Evolutionary conservation across 2,329 filamentous ascomycete genomes (phyloP).

Genomic region (Colletotrichum filicis): DNA sequence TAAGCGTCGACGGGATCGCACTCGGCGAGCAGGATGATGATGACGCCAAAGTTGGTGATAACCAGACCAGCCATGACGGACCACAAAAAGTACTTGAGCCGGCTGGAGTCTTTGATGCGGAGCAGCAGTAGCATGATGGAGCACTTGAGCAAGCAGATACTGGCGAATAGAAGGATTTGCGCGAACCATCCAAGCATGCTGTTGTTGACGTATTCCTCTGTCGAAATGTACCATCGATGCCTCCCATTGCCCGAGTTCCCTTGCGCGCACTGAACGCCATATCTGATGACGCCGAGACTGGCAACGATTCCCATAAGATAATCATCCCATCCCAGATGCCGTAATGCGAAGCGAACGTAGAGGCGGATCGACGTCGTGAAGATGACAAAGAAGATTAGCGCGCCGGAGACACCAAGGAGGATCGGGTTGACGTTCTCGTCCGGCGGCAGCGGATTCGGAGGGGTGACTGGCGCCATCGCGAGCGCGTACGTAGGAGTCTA

Average conservation of each 20-base stretch:
- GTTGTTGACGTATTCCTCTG: slow-evolving; percentile 45
- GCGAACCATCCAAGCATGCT: slow-evolving; percentile 52
- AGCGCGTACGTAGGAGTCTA: neutral
- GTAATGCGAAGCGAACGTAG: slow-evolving; percentile 43
- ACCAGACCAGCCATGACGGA: slow-evolving; percentile 44
- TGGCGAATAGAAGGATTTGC: slow-evolving; percentile 52
- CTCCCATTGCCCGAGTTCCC: slow-evolving; percentile 50
- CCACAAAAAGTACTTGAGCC: slow-evolving; percentile 45
- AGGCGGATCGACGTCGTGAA: slow-evolving; percentile 45
- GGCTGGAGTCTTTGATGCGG: slow-evolving; percentile 50
- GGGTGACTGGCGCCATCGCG: slow-evolving; percentile 19
- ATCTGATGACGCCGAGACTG: slow-evolving; percentile 44
- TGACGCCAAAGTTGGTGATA: slow-evolving; percentile 44
- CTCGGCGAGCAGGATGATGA: slow-evolving; percentile 47
- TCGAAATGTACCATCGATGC: slow-evolving; percentile 48
- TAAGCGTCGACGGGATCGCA: slow-evolving; percentile 44
- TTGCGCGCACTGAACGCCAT: slow-evolving; percentile 46
- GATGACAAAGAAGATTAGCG: slow-evolving; percentile 45
- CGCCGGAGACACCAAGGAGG: slow-evolving; percentile 45
- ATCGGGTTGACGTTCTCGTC: slow-evolving; percentile 46
- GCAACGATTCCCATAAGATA: slow-evolving; percentile 46
- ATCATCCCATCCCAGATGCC: slow-evolving; percentile 50
- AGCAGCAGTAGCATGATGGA: slow-evolving; percentile 54
- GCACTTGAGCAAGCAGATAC: slow-evolving; percentile 52
- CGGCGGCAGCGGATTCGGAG: slow-evolving; percentile 51